Base-by-base conservation (phyloP, 1,284 basidiomycete genomes). In the Ganoderma sp. region DNA sequence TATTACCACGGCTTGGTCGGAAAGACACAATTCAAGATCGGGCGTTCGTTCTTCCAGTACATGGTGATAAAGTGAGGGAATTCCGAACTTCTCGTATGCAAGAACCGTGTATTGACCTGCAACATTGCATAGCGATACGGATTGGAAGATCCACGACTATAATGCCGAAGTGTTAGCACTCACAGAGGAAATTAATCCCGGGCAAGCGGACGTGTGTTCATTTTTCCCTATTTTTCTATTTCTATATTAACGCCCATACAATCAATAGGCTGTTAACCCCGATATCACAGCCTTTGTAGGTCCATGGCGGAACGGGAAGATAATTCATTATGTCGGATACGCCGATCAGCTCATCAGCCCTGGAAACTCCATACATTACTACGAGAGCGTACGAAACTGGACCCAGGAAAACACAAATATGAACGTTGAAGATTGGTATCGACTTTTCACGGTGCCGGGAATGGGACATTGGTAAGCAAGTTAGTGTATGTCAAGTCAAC, bases 371-470 rank as follows among this genome's bases (percentile, higher is more conserved):
- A 75, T 79, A 54, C 75, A 76, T 43, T 77, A 79, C 71, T 81
- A 82, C 72, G 75, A 81, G 63, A 74, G 74, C 56, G 77, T 82
- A 15, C 69, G 74, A 56, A 66, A 75, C 28, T 74, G 71, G 67
- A 78, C 73, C 59, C 67, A 73, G 17, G 72, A 72, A 12, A 69
- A 75, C 56, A 74, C 74, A 60, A 63, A 68, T 6, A 59, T 74
- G 45, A 71, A 74, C 50, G 75, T 81, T 25, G 75, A 79, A 63
- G 74, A 79, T 54, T 79, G 77, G 70, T 83, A 83, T 73, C 77
- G 79, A 17, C 76, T 83, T n/a, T 84, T 82, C 74, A 73, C 79
- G 34, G 78, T 83, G 19, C 80, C 81, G 0, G 83, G 82, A 1
- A 83, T 84, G 82, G 70, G 71, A n/a, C 82, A 83, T 68, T 82